Base-by-base conservation (phyloP, 345 rosid genomes). In the Eutrema japonicum region DNA sequence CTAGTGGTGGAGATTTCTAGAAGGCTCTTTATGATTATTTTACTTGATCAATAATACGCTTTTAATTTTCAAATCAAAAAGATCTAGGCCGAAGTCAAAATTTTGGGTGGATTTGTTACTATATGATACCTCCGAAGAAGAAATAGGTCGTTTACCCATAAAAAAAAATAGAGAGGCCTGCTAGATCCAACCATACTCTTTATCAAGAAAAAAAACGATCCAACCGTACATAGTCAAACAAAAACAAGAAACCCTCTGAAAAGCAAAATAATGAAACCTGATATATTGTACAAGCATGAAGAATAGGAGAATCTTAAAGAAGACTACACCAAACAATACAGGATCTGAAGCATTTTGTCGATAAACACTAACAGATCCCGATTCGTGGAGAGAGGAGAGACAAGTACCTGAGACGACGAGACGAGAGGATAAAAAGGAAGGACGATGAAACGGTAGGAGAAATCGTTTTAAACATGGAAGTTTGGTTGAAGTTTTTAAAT, bases 401-500 rank as follows among this genome's bases (percentile, higher is more conserved):
- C 0, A 36, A 27, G 58, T 75, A 75, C 78, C 64, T 51, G 49
- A 51, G 68, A 66, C 14, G 52, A 57, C 14, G 52, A 74, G 29
- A 43, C 26, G 49, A 22, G 18, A 10, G 27, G 32, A 49, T 50
- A 60, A 50, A 49, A 14, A 37, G 40, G 36, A 41, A 59, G 38
- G 7, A 2, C 22, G 40, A 57, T 29, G 6, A 22, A 33, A 4
- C 62, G 22, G 22, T 1, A 22, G 22, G 22, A 22, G 22, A 22
- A 22, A 22, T 22, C 22, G 0, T 22, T 22, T 22, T 22, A 22
- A 45, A 41, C 1, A 36, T 61, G 13, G 68, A 68, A 49, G 22
- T 22, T 61, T 61, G 79, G 79, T 68, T 74, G 79, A 70, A 68
- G 29, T 75, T 75, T 74, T 68, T 3, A 53, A 67, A 52, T 68